phyloP scores from a whole-genome alignment of 495 filamentous ascomycete genomes.

The Cetradonia linearis region DNA sequence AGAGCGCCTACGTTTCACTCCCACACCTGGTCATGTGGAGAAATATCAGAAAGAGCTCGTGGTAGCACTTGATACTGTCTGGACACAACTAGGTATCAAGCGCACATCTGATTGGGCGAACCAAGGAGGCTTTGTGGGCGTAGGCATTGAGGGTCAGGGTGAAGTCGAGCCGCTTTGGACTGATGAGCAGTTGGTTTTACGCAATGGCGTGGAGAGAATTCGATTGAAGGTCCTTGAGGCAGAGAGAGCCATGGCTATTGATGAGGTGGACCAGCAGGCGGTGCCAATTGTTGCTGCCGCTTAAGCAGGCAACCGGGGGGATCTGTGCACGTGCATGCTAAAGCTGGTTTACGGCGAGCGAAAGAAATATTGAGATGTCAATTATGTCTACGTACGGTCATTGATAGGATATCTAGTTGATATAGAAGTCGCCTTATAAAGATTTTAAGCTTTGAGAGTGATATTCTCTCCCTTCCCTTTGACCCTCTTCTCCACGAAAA shows the following conservation, averaged over 20 bases:
- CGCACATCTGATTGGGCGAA: constrained; percentile 82
- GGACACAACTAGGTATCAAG: constrained; percentile 80
- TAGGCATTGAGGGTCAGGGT: constrained; percentile 57
- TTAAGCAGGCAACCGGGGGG: not conserved
- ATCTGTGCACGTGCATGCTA: not conserved
- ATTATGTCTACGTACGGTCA: not conserved
- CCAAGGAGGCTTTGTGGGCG: constrained; percentile 86
- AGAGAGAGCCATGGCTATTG: constrained; percentile 17
- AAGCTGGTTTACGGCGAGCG: not conserved
- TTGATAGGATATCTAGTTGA: too few species aligned
- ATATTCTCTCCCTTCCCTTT: too few species aligned
- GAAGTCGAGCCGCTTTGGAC: constrained; percentile 71
- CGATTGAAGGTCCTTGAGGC: constrained; percentile 15
- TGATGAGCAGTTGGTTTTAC: constrained; percentile 69
- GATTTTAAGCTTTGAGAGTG: too few species aligned
- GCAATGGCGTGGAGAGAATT: constrained; percentile 24
- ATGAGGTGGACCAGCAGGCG: constrained; percentile 10
- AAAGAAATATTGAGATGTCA: not conserved
- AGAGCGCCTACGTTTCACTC: constrained; percentile 89
- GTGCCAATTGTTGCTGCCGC: not conserved
- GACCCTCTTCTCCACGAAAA: too few species aligned
- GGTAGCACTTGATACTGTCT: constrained; percentile 75
- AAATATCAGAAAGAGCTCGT: constrained; percentile 76
- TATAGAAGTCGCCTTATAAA: too few species aligned
- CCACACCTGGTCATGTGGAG: constrained; percentile 82